Evolutionary conservation across 1,284 basidiomycete species (phyloP), one percentile per base, ranked within the genome.

Genomic region (Bondarzewia mesenterica): DNA sequence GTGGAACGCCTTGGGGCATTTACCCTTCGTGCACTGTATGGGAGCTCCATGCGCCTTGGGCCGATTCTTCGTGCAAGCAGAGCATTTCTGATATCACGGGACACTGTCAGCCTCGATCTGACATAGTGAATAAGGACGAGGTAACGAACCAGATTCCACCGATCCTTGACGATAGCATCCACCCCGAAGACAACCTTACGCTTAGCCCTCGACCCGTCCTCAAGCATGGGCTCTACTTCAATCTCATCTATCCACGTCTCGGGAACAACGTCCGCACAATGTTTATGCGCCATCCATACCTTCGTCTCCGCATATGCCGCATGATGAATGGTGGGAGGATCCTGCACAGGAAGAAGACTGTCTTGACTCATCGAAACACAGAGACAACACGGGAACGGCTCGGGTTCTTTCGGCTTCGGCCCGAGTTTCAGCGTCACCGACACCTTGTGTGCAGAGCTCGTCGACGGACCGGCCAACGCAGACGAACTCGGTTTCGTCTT

Each of bases 1-100:
- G 62, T 99, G 95, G 66, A 90, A 96, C 0, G 95, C 91, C 58
- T 89, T 90, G 1, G 89, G 76, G 61, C 95, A 96, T 67, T 91
- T 93, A 50, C 91, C 91, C 63, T 91, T 91, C 8, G 90, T 90
- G 63, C 93, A 97, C 60, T 97, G 93, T 25, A 96, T 83, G 49
- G 93, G 93, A 4, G 91, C 91, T 5, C 95, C 95, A 52, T 92
- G 85, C 7, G 71, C 73, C 54, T 85, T 88, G 15, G 76, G 65
- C 29, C 74, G 74, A 22, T 69, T 73, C 60, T 83, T 89, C 23
- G 75, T 73, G 63, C 94, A 98, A 5, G 82, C 77, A 10, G 80
- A 76, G 63, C 94, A 97, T 84, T 93, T 95, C 90, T 94, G 58
- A 54, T 2, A 37, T 36, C 37, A 51, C 36, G 8, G 32, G 48